A percentile compares a stretch with the other conserved stretches of the same genome.
These are phyloP conservation scores for Lepidium aucheri DNA, from an alignment of 345 rosid species.

Conservation along the genomic window DNA sequence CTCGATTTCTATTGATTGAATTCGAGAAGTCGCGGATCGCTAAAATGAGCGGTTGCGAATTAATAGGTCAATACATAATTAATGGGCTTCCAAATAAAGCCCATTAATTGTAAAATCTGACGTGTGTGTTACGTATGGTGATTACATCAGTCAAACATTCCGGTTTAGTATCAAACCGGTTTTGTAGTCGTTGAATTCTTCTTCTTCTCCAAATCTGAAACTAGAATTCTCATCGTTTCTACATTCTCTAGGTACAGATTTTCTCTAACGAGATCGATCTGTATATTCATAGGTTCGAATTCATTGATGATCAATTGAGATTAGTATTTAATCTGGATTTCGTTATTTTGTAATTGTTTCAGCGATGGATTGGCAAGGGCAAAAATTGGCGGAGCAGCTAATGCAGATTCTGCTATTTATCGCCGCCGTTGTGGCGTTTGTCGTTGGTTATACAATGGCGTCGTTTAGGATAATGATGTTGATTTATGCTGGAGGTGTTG, in stretches of 20 bases:
- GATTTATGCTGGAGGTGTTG: conserved; percentile 64
- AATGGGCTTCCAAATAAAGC: conserved; percentile 1
- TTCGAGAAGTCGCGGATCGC: neutral
- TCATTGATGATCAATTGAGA: neutral
- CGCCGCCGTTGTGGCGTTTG: conserved; percentile 46
- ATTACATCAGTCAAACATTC: neutral
- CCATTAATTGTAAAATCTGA: conserved; percentile 3
- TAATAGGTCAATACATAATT: neutral
- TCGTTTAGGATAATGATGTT: conserved; percentile 70
- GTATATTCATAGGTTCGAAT: neutral
- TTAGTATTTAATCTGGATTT: neutral
- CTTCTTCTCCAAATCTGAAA: conserved; percentile 1
- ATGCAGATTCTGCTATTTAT: conserved; percentile 74
- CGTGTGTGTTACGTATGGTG: neutral
- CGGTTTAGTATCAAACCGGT: conserved; percentile 3
- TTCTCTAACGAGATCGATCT: neutral
- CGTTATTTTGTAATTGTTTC: neutral
- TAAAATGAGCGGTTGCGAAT: neutral
- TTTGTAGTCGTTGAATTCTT: neutral
- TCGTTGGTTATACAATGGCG: conserved; percentile 38
- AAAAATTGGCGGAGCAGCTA: conserved; percentile 76
- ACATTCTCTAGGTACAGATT: neutral
- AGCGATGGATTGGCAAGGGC: conserved; percentile 96
- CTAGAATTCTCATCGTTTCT: neutral
- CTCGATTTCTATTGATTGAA: conserved; percentile 5